Percentiles rank a stretch among this genome's conserved stretches.
Evolutionary conservation across 2,329 filamentous ascomycete species (phyloP).

Genomic region (Capronia epimyces): DNA sequence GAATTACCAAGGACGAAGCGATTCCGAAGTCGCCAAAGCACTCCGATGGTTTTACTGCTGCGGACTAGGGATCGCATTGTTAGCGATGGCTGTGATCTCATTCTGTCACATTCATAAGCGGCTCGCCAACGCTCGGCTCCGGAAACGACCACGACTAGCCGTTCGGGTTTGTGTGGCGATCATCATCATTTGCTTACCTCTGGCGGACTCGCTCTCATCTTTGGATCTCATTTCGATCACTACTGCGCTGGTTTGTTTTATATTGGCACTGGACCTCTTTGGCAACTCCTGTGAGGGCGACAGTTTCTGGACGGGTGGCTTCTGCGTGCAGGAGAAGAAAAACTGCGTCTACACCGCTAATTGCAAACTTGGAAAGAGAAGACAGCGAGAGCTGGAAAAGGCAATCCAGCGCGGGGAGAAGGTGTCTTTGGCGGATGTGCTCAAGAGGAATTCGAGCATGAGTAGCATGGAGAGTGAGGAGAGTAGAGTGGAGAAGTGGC

Average conservation of each 20-base stretch:
- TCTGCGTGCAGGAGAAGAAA: conserved; percentile 34
- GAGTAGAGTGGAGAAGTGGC: not conserved
- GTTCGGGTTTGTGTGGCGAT: conserved; percentile 49
- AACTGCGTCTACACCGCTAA: conserved; percentile 40
- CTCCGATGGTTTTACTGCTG: conserved; percentile 60
- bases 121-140: conserved; percentile 45
- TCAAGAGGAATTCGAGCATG: conserved; percentile 4
- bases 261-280: conserved; percentile 48
- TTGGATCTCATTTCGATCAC: conserved; percentile 46
- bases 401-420: conserved; percentile 30
- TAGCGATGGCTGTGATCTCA: conserved; percentile 53
- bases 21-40: conserved; percentile 47
- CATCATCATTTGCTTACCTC: conserved; percentile 52
- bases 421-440: conserved; percentile 22
- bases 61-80: conserved; percentile 53
- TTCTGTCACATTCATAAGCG: conserved; percentile 53
- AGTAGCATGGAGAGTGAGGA: conserved; percentile 1
- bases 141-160: conserved; percentile 48
- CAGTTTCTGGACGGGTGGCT: conserved; percentile 35
- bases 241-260: conserved; percentile 43
- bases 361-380: conserved; percentile 31
- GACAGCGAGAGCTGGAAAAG: conserved; percentile 36
- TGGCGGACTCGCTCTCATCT: conserved; percentile 43
- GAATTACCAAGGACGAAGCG: conserved; percentile 47
- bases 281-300: conserved; percentile 46